These are phyloP conservation scores for Picea sitchensis DNA, from an alignment of 75 land plant species.

Conservation along the genomic window DNA sequence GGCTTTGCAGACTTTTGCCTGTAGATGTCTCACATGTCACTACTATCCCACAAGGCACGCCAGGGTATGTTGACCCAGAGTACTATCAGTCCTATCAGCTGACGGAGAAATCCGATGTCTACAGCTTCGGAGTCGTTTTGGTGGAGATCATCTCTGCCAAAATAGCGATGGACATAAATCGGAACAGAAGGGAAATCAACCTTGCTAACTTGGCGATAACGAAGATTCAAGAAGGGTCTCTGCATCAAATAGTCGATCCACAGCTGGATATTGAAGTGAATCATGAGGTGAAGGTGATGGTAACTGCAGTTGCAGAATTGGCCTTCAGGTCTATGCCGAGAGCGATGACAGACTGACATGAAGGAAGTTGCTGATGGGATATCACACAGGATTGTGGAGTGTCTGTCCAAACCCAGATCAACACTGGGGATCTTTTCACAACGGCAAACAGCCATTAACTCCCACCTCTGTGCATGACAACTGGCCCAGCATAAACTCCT, in stretches of 20 bases:
- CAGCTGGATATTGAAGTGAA: conserved; percentile 32
- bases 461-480: too few species aligned
- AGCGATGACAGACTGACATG: conserved; percentile 69
- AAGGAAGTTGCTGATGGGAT: conserved; percentile 21
- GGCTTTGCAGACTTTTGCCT: conserved; percentile 21
- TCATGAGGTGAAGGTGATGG: conserved; percentile 24
- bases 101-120: conserved; percentile 85
- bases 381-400: not conserved
- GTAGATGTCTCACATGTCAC: conserved; percentile 10
- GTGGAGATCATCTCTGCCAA: conserved; percentile 76
- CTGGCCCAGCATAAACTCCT: too few species aligned
- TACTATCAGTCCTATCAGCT: conserved; percentile 73
- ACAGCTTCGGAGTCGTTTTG: conserved; percentile 84
- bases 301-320: conserved; percentile 47
- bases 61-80: conserved; percentile 84
- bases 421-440: too few species aligned
- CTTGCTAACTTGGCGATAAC: conserved; percentile 52
- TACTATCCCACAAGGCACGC: conserved; percentile 28
- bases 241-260: conserved; percentile 61
- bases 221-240: conserved; percentile 34
- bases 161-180: conserved; percentile 23
- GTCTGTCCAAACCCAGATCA: too few species aligned
- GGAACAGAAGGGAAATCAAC: conserved; percentile 16
- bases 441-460: too few species aligned
- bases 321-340: conserved; percentile 66